phyloP scores from a whole-genome alignment of 208 protist species.

The Crithidia acanthocephali region DNA sequence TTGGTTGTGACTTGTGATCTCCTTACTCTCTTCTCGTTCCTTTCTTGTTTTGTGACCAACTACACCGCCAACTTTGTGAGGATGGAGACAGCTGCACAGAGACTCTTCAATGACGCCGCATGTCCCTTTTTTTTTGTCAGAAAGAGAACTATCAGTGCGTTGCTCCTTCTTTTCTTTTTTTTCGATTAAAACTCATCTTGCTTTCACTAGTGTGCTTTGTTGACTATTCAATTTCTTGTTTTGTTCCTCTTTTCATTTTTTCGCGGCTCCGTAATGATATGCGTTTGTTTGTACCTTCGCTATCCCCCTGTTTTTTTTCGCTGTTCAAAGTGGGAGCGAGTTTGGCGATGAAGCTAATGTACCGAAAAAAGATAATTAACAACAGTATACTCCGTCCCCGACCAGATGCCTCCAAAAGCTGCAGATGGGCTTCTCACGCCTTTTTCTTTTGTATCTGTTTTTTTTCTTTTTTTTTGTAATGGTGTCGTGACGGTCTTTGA shows the following conservation, averaged over 20 bases:
- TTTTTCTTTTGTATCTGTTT: too few relatives aligned
- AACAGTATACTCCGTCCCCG: too few relatives aligned
- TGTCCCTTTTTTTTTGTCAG: neutral
- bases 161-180: constrained; percentile 8
- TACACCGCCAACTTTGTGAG: neutral
- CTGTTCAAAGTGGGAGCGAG: too few relatives aligned
- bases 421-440: too few relatives aligned
- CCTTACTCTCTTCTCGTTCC: neutral
- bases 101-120: neutral
- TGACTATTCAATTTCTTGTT: neutral
- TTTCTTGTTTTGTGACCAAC: neutral
- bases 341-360: too few relatives aligned
- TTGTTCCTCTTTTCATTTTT: neutral
- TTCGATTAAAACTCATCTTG: neutral
- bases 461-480: too few relatives aligned
- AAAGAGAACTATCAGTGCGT: neutral
- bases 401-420: too few relatives aligned
- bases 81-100: neutral
- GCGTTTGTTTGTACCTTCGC: neutral
- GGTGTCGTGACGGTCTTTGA: too few relatives aligned
- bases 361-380: too few relatives aligned
- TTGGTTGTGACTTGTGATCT: neutral
- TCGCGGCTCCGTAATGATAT: too few relatives aligned
- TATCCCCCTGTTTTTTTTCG: too few relatives aligned
- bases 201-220: constrained; percentile 2